phyloP scores from a whole-genome alignment of 495 filamentous ascomycete genomes.

The Penicillium antarcticum region DNA sequence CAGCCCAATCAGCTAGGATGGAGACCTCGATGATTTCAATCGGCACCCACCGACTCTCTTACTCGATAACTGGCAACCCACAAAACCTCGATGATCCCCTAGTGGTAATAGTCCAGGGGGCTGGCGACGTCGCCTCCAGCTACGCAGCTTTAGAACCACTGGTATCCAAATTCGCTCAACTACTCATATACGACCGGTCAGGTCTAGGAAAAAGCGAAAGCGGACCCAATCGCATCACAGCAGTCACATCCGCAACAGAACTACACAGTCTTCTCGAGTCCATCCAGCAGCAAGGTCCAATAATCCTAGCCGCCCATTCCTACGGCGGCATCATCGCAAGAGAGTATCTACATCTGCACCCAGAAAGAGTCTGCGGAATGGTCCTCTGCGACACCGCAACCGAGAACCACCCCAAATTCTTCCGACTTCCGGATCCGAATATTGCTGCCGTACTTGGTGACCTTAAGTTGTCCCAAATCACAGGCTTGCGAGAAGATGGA shows the following conservation, averaged over 20 bases:
- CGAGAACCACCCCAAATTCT: constrained; percentile 32
- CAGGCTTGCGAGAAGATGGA: constrained; percentile 23
- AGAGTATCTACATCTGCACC: constrained; percentile 38
- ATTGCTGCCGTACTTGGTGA: constrained; percentile 29
- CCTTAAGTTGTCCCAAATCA: constrained; percentile 30
- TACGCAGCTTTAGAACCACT: constrained; percentile 37
- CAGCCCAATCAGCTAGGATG: background rate
- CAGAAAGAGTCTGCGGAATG: constrained; percentile 32
- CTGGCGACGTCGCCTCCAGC: constrained; percentile 40
- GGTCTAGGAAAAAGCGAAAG: constrained; percentile 37
- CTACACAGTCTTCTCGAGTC: constrained; percentile 28
- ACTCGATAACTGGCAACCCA: constrained; percentile 20
- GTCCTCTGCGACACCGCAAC: constrained; percentile 38
- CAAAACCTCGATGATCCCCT: constrained; percentile 26
- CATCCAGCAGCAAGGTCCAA: constrained; percentile 23
- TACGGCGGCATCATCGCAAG: constrained; percentile 52
- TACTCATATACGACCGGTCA: constrained; percentile 43
- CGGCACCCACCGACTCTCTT: constrained; percentile 35
- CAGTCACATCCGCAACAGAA: constrained; percentile 28
- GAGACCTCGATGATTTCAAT: constrained; percentile 23
- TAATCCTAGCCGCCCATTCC: constrained; percentile 48
- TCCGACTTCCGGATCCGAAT: constrained; percentile 27
- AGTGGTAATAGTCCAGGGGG: constrained; percentile 44
- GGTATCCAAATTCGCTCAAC: constrained; percentile 23
- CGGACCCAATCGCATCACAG: constrained; percentile 8